Conservation (phyloP, 176 grass and related monocot genomes). For the Saccharum officinarum region DNA sequence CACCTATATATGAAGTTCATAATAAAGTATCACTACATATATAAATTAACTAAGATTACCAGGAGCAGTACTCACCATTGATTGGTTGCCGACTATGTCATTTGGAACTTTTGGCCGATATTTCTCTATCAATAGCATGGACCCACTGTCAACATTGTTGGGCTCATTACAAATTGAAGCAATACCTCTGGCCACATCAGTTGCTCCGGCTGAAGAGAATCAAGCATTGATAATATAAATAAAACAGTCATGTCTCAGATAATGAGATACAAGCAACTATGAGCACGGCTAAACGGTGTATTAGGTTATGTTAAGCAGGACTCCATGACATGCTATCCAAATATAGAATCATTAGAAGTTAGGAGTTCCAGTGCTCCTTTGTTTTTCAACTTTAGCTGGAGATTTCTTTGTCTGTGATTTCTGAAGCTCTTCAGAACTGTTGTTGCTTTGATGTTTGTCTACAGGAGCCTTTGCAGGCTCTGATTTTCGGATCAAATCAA, state of each 20-base stretch:
- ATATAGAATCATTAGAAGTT: slow-evolving; percentile 28
- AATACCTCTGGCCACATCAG: slow-evolving; percentile 48
- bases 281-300: background rate
- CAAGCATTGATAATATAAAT: no score
- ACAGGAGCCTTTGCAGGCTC: slow-evolving; percentile 59
- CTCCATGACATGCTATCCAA: background rate
- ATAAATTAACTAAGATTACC: slow-evolving; percentile 33
- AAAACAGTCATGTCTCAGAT: slow-evolving; percentile 29
- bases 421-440: slow-evolving; percentile 47
- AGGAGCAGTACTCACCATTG: slow-evolving; percentile 61
- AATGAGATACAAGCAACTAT: slow-evolving; percentile 6
- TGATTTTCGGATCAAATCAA: slow-evolving; percentile 93
- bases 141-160: slow-evolving; percentile 57
- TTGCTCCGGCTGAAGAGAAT: slow-evolving; percentile 56
- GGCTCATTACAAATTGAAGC: slow-evolving; percentile 46
- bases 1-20: slow-evolving; percentile 55
- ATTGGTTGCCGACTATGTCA: slow-evolving; percentile 97
- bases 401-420: slow-evolving; percentile 60
- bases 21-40: slow-evolving; percentile 20
- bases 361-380: slow-evolving; percentile 47
- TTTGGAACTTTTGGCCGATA: slow-evolving; percentile 91
- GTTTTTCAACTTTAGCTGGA: slow-evolving; percentile 68
- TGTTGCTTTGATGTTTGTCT: slow-evolving; percentile 53
- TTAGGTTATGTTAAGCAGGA: slow-evolving; percentile 8
- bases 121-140: slow-evolving; percentile 93